Evolutionary conservation across 805 yeast species (phyloP).

Genomic region (Grigorovia yakushimaensis): DNA sequence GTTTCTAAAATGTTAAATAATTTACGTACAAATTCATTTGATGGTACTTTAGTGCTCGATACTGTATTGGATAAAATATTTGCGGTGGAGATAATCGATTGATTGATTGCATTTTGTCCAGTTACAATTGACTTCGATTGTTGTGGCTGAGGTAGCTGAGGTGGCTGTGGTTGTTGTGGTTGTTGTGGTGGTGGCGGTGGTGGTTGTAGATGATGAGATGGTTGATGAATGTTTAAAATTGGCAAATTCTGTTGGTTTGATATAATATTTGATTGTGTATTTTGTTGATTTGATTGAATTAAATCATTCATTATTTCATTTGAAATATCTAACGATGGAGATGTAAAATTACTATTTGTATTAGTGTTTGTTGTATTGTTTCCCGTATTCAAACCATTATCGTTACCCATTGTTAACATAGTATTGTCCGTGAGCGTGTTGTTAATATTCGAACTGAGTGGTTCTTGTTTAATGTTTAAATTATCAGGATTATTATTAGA

Average conservation of each 20-base stretch:
- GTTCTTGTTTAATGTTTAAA: neutral
- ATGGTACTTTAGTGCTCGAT: conserved; percentile 23
- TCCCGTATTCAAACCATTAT: neutral
- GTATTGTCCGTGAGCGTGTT: neutral
- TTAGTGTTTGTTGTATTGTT: neutral
- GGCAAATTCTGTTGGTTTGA: neutral
- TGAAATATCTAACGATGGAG: neutral
- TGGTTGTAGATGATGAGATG: neutral
- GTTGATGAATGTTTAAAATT: neutral
- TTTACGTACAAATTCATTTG: conserved; percentile 74
- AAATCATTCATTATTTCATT: neutral
- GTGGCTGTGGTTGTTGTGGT: neutral
- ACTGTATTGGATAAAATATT: neutral
- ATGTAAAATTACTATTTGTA: neutral
- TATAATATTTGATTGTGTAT: neutral
- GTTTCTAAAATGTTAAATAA: conserved; percentile 77
- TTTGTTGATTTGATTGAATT: neutral
- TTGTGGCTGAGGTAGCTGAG: neutral
- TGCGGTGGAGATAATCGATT: neutral
- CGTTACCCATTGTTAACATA: neutral
- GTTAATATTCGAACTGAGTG: neutral
- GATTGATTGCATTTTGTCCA: neutral
- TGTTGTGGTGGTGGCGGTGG: neutral
- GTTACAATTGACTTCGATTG: neutral
- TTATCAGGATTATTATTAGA: neutral